Base-by-base conservation (phyloP, 1,139 yeast species). In the Diutina siamensis region DNA sequence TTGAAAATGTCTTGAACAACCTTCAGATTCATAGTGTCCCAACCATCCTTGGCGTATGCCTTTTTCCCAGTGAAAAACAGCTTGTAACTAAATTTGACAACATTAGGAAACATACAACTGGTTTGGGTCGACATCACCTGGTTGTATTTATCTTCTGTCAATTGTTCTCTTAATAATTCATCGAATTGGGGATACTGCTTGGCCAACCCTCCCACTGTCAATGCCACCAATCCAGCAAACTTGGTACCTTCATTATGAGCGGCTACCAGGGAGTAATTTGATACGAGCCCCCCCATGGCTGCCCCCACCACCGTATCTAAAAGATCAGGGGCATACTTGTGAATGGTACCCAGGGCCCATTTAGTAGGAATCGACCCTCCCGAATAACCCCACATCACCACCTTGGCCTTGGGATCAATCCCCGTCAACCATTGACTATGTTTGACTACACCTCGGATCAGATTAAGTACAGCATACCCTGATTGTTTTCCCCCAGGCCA, bases 261-360 rank as follows among this genome's bases (percentile, higher is more conserved):
- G 12, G 42, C 42, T 12, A 27, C 22, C 42, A 38, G 42, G 12
- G 31, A 25, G 13, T n/a, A 15, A 10, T 38, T 38, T 2, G 21
- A 15, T 5, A 38, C 42, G 2, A 38, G n/a, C 10, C 42, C 42
- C 2, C 42, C 42, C 4, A 40, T 10, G 5, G 44, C 44, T 2
- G 44, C 44, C 3, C 44, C 44, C 34, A 57, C 51, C 13, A 65
- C 48, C 44, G 56, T 54, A 0, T 48, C 18, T 7, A 36, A 42
- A 40, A 65, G 54, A 13, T 64, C 67, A 2, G 64, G 62, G 4
- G 70, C 67, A 48, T 65, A 65, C 2, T 46, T 38, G 4, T 63
- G 63, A 22, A 60, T 62, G 34, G 65, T 49, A 13, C 62, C 56
- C 2, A 68, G 60, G 4, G 69, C 71, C 71, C 71, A 67, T 1